A percentile compares a stretch with the other conserved stretches of the same genome.
Evolutionary conservation across 257 asterid species (phyloP).

Genomic region (Perilla frutescens): DNA sequence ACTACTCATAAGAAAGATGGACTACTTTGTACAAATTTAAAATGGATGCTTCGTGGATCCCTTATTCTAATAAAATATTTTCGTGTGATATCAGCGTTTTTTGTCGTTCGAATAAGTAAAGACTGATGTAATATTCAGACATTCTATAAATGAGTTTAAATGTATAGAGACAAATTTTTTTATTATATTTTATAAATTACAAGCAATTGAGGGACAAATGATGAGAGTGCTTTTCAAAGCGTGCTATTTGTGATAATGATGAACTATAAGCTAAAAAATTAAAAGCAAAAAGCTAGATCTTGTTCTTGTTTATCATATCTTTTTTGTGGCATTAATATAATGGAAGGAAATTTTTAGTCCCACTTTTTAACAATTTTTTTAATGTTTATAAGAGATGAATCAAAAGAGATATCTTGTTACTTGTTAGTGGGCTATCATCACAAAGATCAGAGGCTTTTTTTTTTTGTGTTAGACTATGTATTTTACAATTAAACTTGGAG

Average conservation of each 20-base stretch:
- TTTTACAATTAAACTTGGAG: too few relatives aligned
- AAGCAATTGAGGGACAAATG: background rate
- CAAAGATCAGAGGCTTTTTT: too few relatives aligned
- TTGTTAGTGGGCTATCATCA: background rate
- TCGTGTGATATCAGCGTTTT: background rate
- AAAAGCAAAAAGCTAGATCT: slow-evolving; percentile 25
- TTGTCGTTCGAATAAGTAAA: too few relatives aligned
- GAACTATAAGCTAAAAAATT: background rate
- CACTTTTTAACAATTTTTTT: background rate
- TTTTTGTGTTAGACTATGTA: too few relatives aligned
- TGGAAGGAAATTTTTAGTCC: background rate
- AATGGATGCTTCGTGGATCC: background rate
- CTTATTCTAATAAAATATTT: too few relatives aligned
- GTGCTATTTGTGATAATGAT: slow-evolving; percentile 36
- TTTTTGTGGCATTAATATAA: background rate
- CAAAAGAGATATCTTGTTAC: background rate
- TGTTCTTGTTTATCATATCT: slow-evolving; percentile 26
- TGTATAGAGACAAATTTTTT: background rate
- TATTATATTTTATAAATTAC: background rate
- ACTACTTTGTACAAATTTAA: background rate
- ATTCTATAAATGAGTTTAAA: background rate
- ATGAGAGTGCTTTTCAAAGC: slow-evolving; percentile 21
- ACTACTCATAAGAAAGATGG: background rate
- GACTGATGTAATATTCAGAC: background rate
- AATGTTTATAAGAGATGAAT: background rate